Evolutionary conservation across 2,329 filamentous ascomycete species (phyloP).

Genomic region (Bimuria novae-zelandiae): DNA sequence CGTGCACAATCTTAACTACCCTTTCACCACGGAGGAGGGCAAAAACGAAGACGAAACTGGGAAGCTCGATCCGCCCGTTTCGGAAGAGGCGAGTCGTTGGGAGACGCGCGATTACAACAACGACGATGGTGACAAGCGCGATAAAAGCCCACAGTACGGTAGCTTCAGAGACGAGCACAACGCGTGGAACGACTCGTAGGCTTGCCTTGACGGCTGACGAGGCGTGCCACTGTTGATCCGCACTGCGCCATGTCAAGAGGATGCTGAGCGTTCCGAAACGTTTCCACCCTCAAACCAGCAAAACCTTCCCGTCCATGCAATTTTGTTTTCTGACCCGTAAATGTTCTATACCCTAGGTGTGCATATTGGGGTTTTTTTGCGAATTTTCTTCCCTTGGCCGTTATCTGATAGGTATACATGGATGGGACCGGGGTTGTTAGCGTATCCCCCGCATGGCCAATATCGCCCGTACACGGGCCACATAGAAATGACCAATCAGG

Average conservation of each 20-base stretch:
- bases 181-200: slow-evolving; percentile 42
- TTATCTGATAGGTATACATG: background rate
- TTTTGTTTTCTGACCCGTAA: background rate
- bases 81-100: slow-evolving; percentile 53
- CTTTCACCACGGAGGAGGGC: slow-evolving; percentile 50
- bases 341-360: slow-evolving; percentile 17
- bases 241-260: background rate
- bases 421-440: background rate
- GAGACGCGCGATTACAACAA: slow-evolving; percentile 40
- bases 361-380: background rate
- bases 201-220: slow-evolving; percentile 11
- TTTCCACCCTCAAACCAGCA: background rate
- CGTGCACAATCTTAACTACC: slow-evolving; percentile 51
- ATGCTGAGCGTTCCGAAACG: slow-evolving; percentile 1
- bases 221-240: background rate
- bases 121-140: slow-evolving; percentile 21
- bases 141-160: slow-evolving; percentile 46
- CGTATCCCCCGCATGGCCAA: no score
- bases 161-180: slow-evolving; percentile 50
- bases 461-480: no score
- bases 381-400: background rate
- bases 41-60: slow-evolving; percentile 40
- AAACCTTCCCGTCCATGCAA: background rate
- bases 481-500: no score
- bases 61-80: slow-evolving; percentile 43